phyloP scores from a whole-genome alignment of 176 grass and related monocot species.

The maize (Zea mays) region DNA sequence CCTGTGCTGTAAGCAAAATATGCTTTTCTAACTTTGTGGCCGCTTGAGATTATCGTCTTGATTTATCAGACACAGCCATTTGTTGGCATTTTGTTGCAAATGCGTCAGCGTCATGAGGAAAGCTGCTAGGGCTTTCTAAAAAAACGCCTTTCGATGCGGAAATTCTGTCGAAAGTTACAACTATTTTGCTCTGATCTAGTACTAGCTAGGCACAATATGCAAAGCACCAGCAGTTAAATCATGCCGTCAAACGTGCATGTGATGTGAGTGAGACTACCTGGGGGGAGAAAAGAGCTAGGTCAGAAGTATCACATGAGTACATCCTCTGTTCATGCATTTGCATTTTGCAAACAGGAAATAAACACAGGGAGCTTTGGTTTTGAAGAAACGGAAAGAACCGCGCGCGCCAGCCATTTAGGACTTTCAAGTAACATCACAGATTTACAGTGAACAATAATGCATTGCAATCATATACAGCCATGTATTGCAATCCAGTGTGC shows the following conservation, averaged over 20 bases:
- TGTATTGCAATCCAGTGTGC: not conserved
- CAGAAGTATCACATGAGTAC: constrained; percentile 3
- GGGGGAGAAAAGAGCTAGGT: not conserved
- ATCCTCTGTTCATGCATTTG: not conserved
- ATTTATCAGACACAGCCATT: constrained; percentile 25
- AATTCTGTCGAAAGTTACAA: constrained; percentile 46
- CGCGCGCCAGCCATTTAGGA: not conserved
- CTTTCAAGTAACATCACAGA: not conserved
- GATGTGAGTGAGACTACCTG: not conserved
- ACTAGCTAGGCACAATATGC: constrained; percentile 29
- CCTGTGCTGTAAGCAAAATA: constrained; percentile 44
- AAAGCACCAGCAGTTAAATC: not conserved
- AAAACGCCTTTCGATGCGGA: constrained; percentile 29
- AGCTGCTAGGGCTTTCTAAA: constrained; percentile 36
- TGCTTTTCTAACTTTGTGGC: constrained; percentile 41
- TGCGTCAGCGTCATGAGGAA: constrained; percentile 37
- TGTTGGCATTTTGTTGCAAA: constrained; percentile 30
- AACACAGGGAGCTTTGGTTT: not conserved
- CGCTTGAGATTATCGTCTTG: constrained; percentile 43
- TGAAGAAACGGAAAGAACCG: not conserved
- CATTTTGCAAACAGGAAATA: not conserved
- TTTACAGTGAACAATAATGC: constrained; percentile 9
- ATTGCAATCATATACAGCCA: constrained; percentile 16
- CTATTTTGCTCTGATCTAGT: not conserved
- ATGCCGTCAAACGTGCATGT: not conserved